Evolutionary conservation across 129 eudicot genomes (phyloP), one percentile per base, ranked within the genome.

Genomic region (Oenanthe sinensis): DNA sequence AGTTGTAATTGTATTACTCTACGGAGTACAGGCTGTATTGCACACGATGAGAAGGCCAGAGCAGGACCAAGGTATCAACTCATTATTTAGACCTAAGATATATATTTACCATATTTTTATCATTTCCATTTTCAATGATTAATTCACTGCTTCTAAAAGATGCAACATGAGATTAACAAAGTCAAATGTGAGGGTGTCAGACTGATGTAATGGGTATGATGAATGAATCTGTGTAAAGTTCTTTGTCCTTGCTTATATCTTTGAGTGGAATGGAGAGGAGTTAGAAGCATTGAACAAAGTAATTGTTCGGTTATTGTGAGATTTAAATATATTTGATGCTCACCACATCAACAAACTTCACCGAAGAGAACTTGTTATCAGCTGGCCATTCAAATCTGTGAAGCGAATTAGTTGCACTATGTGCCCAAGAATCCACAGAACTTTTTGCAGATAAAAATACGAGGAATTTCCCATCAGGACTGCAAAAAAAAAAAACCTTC

Each of bases 401-500:
- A 83, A 95, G 96, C 55, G 99, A 92, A 72, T 92, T 83, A 77
- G 97, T 92, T 55, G 97, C 97, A 16, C 80, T 85, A 85, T 95
- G 99, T 67, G 96, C 98, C 75, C 99, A 91, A 17, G 99, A 82
- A 75, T 95, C 97, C 37, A 92, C 86, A 76, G 92, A 83, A 65
- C 82, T 84, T 88, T 89, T 90, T 40, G 99, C 92, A 81, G 99
- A 95, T 30, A 95, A 77, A 83, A 95, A 95, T 26, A 92, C 91
- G 55, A 95, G 99, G 83, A 76, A 82, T 79, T 84, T 88, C 52
- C 99, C 97, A 86, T 92, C 97, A 52, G 95, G 96, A 82, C 99
- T 95, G 92, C 82, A 91, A 85, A 75, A 74, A 91, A 85, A 75
- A 74, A 54, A 20, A 78, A 75, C 80, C 65, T 78, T 30, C 19